Conservation (phyloP, 176 grass and related monocot genomes). For the Pontederia paniculata region DNA sequence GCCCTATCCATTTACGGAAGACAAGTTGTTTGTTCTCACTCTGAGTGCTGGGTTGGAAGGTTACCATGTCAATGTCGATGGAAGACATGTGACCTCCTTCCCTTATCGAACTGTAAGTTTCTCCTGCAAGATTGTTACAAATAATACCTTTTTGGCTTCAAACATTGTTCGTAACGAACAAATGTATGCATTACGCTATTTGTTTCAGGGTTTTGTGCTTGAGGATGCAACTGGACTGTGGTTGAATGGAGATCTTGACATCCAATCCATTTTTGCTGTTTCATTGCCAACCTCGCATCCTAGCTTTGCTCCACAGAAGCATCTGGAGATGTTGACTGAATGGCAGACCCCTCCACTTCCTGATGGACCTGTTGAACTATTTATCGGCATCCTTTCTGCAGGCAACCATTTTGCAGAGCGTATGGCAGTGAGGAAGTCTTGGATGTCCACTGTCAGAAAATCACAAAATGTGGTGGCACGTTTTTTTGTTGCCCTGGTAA, state of each 20-base stretch:
- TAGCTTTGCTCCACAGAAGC: constrained; percentile 39
- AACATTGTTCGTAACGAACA: neutral
- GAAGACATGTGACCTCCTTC: constrained; percentile 66
- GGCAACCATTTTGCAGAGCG: constrained; percentile 75
- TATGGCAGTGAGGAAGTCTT: constrained; percentile 78
- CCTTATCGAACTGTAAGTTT: constrained; percentile 67
- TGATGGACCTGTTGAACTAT: constrained; percentile 55
- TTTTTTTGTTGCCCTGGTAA: constrained; percentile 86
- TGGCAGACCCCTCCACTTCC: constrained; percentile 47
- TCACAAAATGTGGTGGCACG: constrained; percentile 43
- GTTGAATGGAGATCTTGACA: constrained; percentile 51
- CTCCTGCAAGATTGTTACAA: neutral
- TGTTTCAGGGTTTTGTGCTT: constrained; percentile 57
- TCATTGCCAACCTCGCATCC: constrained; percentile 60
- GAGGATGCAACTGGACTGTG: constrained; percentile 76
- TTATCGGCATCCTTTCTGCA: constrained; percentile 75
- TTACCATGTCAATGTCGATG: constrained; percentile 66
- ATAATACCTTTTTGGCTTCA: neutral
- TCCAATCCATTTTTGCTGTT: constrained; percentile 56
- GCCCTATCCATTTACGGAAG: constrained; percentile 65
- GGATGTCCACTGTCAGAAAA: constrained; percentile 48
- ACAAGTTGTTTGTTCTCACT: constrained; percentile 64
- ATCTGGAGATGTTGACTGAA: constrained; percentile 47
- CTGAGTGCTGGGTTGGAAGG: constrained; percentile 77
- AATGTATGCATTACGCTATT: neutral